Evolutionary conservation across 108 stramenopile genomes (phyloP).

Genomic region (Discostella stelligeroides): DNA sequence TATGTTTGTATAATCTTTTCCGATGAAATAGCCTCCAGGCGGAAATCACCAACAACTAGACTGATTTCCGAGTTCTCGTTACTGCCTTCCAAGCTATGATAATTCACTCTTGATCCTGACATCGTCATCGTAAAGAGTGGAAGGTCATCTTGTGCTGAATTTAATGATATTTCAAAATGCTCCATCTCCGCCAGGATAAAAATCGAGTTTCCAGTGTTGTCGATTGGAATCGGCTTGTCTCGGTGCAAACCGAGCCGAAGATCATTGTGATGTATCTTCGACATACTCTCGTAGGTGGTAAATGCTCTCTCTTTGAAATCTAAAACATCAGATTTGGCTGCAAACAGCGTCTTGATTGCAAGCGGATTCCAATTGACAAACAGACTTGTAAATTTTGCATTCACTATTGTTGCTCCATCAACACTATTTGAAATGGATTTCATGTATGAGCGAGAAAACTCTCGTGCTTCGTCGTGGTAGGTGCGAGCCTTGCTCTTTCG

Average conservation of each 20-base stretch:
- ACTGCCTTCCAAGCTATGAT: constrained; percentile 33
- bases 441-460: constrained; percentile 44
- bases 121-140: constrained; percentile 77
- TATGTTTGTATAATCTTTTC: constrained; percentile 56
- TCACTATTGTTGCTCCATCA: constrained; percentile 42
- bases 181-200: constrained; percentile 75
- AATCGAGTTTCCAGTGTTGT: constrained; percentile 30
- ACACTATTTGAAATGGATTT: constrained; percentile 18
- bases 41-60: constrained; percentile 68
- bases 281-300: constrained; percentile 41
- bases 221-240: not conserved
- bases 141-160: constrained; percentile 78
- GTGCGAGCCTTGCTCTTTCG: constrained; percentile 21
- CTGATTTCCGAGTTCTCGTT: constrained; percentile 43
- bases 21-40: constrained; percentile 50
- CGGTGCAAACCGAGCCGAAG: not conserved
- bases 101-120: constrained; percentile 55
- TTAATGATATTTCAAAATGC: constrained; percentile 66
- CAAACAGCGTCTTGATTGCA: constrained; percentile 56
- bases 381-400: constrained; percentile 79
- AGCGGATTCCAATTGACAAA: constrained; percentile 85
- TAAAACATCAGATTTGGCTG: constrained; percentile 40
- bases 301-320: constrained; percentile 46
- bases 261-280: constrained; percentile 20
- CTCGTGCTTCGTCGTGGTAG: constrained; percentile 31